Base-by-base conservation (phyloP, 805 yeast species). In the Zygotorulaspora chibaensis region DNA sequence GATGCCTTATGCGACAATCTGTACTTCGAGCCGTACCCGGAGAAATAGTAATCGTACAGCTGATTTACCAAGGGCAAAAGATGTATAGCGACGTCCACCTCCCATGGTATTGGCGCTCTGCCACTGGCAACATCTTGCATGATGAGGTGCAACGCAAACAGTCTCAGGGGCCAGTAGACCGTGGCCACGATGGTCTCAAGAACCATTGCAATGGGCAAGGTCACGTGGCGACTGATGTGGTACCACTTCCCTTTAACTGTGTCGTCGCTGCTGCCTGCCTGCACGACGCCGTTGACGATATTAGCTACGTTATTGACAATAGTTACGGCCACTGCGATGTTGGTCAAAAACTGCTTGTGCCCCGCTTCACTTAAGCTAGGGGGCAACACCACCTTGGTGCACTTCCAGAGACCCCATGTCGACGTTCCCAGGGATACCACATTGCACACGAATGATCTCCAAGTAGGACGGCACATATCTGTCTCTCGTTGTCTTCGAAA, bases 321-420 rank as follows among this genome's bases (percentile, higher is more conserved):
- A 2, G 85, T 74, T 13, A 74, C 57, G 1, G 65, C 56, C 27
- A 83, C 70, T 8, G 84, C 75, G n/a, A 83, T 56, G 58, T 83
- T 84, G 3, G 93, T 85, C 41, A 84, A 68, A 59, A 85, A 85
- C 58, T 85, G 91, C 65, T 74, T 75, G 46, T 78, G 84, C 1
- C 91, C 91, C 1, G 81, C 91, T 17, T 66, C 62, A 1, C 57
- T 67, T 23, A 84, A 62, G 30, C 64, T 68, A 1, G 64, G 67
- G 0, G 89, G 88, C 20, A 84, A 63, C 11, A 57, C 36, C 10
- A 66, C 48, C 11, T 38, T 23, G 4, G 63, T 45, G 28, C 65
- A 62, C n/a, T 45, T 38, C 41, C 48, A 50, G n/a, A 63, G 41
- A 8, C 69, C 70, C 52, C 59, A 62, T 3, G 55, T 40, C 11